A percentile compares a stretch with the other conserved stretches of the same genome.
Evolutionary conservation across 768 basidiomycete genomes (phyloP).

Genomic region (Leccinum pellstonianum): DNA sequence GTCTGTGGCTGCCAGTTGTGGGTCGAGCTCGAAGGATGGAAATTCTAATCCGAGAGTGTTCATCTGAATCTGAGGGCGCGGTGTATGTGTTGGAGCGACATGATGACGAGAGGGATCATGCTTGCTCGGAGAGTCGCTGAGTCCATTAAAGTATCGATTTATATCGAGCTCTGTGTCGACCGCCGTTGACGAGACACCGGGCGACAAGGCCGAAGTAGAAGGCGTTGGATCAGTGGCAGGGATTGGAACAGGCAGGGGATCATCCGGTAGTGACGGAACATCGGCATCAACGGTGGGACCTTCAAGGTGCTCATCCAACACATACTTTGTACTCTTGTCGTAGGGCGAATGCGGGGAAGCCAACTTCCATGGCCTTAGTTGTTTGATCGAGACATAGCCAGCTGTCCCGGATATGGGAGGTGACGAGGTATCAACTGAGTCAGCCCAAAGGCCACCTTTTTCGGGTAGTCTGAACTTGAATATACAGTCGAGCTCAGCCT

Average conservation of each 20-base stretch:
- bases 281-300: neutral
- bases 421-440: neutral
- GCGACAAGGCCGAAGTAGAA: neutral
- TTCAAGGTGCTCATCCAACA: neutral
- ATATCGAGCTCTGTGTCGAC: slow-evolving; percentile 25
- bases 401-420: slow-evolving; percentile 10
- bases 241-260: neutral
- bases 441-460: slow-evolving; percentile 3
- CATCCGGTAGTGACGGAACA: neutral
- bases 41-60: slow-evolving; percentile 7
- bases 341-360: neutral
- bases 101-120: slow-evolving; percentile 1
- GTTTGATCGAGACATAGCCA: slow-evolving; percentile 10
- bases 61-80: slow-evolving; percentile 3
- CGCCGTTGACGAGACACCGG: neutral
- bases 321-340: neutral
- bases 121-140: slow-evolving; percentile 24
- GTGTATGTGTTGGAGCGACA: slow-evolving; percentile 4
- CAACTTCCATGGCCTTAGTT: slow-evolving; percentile 18
- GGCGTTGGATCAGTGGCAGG: neutral
- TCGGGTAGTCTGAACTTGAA: neutral
- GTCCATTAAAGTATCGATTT: slow-evolving; percentile 28
- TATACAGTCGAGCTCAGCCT: slow-evolving; percentile 8
- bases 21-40: slow-evolving; percentile 8
- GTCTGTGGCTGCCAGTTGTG: slow-evolving; percentile 5